A percentile compares a stretch with the other conserved stretches of the same genome.
Conservation (phyloP, 176 grass and related monocot species). For the Alopecurus myosuroides region DNA sequence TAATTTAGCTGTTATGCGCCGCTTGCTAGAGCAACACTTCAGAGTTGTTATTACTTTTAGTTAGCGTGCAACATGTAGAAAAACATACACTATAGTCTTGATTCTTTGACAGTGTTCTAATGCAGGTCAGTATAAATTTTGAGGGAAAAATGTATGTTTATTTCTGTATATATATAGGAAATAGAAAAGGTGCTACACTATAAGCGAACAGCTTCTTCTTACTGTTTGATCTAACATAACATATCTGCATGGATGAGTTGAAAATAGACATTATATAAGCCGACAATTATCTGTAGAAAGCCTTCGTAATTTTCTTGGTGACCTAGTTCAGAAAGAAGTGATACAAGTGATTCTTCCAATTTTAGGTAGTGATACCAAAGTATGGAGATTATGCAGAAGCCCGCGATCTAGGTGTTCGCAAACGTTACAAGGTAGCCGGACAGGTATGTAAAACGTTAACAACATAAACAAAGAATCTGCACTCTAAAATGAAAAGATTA, state of each 20-base stretch:
- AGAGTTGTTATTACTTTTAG: neutral
- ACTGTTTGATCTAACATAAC: conserved; percentile 17
- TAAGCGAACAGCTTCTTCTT: neutral
- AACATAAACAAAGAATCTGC: neutral
- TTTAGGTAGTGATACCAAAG: conserved; percentile 75
- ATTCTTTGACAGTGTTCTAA: neutral
- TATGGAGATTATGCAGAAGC: conserved; percentile 81
- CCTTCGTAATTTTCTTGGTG: neutral
- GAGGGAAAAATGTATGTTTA: neutral
- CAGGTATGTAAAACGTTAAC: conserved; percentile 48
- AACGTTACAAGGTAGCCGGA: conserved; percentile 62
- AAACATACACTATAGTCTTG: neutral
- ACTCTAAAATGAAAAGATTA: neutral
- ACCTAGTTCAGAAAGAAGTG: neutral
- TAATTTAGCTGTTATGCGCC: neutral
- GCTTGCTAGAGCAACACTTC: neutral
- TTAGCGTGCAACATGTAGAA: neutral
- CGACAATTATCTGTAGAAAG: neutral
- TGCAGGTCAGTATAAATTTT: neutral
- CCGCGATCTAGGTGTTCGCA: conserved; percentile 58
- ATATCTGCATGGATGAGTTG: neutral
- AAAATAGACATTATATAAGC: neutral
- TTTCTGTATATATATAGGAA: neutral
- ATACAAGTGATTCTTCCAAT: conserved; percentile 7
- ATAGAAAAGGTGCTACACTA: neutral